A percentile compares a stretch with the other conserved stretches of the same genome.
Evolutionary conservation across 208 protist species (phyloP).

Genomic region (Leishmania braziliensis): DNA sequence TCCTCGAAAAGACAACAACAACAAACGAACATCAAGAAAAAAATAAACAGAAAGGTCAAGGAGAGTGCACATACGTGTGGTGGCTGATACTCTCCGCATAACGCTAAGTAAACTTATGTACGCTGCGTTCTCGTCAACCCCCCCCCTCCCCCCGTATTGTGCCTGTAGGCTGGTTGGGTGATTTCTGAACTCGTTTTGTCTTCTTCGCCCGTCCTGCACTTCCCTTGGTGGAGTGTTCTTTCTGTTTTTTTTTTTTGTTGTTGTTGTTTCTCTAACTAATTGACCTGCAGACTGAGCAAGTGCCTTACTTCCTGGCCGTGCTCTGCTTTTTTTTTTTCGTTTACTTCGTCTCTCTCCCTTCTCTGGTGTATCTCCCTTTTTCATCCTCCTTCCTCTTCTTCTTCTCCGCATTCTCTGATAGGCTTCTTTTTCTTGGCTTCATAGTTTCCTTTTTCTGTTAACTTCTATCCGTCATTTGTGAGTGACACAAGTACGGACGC

Average conservation of each 20-base stretch:
- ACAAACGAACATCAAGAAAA: neutral
- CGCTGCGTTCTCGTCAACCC: neutral
- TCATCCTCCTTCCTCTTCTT: neutral
- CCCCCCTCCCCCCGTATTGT: neutral
- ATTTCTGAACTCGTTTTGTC: neutral
- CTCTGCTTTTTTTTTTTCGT: slow-evolving; percentile 12
- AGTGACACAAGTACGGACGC: neutral
- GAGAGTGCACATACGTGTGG: neutral
- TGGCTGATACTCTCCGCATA: neutral
- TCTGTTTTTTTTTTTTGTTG: neutral
- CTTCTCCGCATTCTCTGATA: neutral
- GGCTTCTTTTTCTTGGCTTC: neutral
- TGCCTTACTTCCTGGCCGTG: neutral
- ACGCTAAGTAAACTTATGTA: neutral
- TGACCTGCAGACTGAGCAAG: neutral
- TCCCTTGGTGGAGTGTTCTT: neutral
- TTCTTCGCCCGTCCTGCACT: neutral
- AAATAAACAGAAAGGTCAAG: neutral
- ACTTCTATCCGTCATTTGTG: neutral
- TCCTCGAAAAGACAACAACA: neutral
- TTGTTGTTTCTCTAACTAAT: neutral
- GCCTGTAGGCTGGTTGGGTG: neutral
- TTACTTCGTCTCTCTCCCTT: neutral
- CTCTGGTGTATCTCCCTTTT: neutral
- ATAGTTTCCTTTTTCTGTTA: neutral